These are phyloP conservation scores for Stereum hirsutum DNA, from an alignment of 1,284 basidiomycete species.

Conservation along the genomic window DNA sequence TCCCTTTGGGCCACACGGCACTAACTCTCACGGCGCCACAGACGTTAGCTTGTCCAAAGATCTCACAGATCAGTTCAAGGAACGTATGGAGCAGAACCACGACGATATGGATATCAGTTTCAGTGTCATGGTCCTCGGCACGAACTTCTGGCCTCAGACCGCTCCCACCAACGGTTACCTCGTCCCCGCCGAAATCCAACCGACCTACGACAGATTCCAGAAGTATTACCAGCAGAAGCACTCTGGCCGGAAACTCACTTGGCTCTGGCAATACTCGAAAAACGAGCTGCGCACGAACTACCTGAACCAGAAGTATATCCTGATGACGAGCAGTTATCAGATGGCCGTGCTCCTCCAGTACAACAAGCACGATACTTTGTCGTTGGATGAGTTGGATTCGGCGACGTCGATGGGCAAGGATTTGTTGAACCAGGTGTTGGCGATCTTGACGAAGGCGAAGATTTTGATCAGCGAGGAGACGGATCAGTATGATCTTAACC, in stretches of 20 bases:
- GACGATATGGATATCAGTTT: constrained; percentile 86
- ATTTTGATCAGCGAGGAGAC: constrained; percentile 80
- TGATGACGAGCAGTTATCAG: constrained; percentile 95
- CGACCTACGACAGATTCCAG: constrained; percentile 88
- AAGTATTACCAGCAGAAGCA: constrained; percentile 94
- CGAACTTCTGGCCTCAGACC: constrained; percentile 93
- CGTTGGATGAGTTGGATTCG: constrained; percentile 70
- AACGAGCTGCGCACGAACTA: constrained; percentile 94
- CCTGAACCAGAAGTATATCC: constrained; percentile 89
- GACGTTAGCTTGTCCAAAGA: constrained; percentile 97
- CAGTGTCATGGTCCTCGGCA: constrained; percentile 89
- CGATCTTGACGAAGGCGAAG: constrained; percentile 83
- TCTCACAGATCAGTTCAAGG: constrained; percentile 94
- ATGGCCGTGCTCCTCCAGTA: constrained; percentile 93
- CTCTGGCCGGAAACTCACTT: constrained; percentile 91
- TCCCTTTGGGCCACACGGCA: neutral
- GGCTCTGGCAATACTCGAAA: constrained; percentile 98
- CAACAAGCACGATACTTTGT: constrained; percentile 84
- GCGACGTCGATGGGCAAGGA: constrained; percentile 83
- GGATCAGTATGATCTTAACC: constrained; percentile 88
- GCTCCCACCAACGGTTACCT: constrained; percentile 81
- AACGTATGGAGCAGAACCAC: constrained; percentile 82
- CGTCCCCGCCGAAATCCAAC: constrained; percentile 81
- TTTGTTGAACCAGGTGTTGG: constrained; percentile 80
- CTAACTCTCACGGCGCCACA: constrained; percentile 19